Base-by-base conservation (phyloP, 768 basidiomycete species). In the Floccularia luteovirens region DNA sequence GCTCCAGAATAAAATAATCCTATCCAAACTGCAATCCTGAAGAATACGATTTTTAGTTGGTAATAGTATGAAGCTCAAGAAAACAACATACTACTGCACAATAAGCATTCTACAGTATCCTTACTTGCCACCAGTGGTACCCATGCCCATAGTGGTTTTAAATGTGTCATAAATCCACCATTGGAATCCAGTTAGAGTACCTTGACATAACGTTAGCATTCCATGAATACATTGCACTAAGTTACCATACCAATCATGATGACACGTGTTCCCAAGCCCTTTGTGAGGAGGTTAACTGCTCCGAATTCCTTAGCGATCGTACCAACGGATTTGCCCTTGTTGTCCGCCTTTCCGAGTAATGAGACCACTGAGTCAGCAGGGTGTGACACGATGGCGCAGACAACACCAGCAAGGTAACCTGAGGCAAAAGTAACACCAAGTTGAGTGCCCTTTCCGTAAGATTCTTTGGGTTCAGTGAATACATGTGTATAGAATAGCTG, bases 311-410 rank as follows among this genome's bases (percentile, higher is more conserved):
- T 66, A 20, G 80, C 75, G 48, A 92, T 86, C 45, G 70, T 49
- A 8, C 83, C 85, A 43, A 79, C 58, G 36, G 71, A 64, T 71
- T 90, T 90, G 68, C 87, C 86, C 70, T 77, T 83, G 74, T 90
- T 87, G 47, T 71, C 59, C 45, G 78, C 72, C 74, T 97, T 97
- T 60, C 92, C 90, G 66, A 96, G 90, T 62, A 80, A 79, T 43
- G 91, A 94, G 50, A 96, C 85, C 48, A 97, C 63, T 27, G 92
- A 84, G 62, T 97, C 92, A 50, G 92, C 92, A 36, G 92, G 92
- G 61, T 97, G 92, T 13, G 93, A 97, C 60, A 97, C 93, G 62
- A 91, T 69, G 51, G 93, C 93, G 59, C 90, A 93, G 57, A 94
- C 79, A 54, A 96, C 81, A 82, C 93, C 93, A 58, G 92, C 89